Conservation (phyloP, 352 stramenopile species). For the Phytophthora megakarya region DNA sequence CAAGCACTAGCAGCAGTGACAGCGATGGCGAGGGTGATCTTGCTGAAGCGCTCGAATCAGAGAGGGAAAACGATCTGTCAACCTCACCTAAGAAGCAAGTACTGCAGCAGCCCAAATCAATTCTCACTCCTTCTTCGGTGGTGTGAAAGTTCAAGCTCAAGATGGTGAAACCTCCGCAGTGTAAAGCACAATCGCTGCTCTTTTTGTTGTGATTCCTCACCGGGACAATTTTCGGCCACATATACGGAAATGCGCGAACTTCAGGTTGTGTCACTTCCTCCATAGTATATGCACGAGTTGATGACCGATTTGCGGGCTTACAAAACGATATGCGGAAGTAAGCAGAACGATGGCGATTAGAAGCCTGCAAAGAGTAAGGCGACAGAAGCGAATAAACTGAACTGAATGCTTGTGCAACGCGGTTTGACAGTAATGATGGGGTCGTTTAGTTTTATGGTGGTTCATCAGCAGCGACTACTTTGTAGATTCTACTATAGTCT, state of each 20-base stretch:
- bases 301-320: slow-evolving; percentile 6
- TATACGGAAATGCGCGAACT: slow-evolving; percentile 27
- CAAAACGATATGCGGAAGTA: slow-evolving; percentile 22
- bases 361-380: slow-evolving; percentile 20
- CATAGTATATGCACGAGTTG: slow-evolving; percentile 30
- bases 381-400: slow-evolving; percentile 38
- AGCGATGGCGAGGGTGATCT: slow-evolving; percentile 30
- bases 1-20: slow-evolving; percentile 35
- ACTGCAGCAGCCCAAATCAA: slow-evolving; percentile 48
- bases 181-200: slow-evolving; percentile 17
- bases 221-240: slow-evolving; percentile 5
- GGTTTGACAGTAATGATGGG: too few species aligned
- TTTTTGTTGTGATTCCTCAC: slow-evolving; percentile 2
- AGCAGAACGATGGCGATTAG: slow-evolving; percentile 27
- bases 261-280: slow-evolving; percentile 15
- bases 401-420: slow-evolving; percentile 34
- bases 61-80: slow-evolving; percentile 31
- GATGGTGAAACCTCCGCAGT: slow-evolving; percentile 21
- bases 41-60: slow-evolving; percentile 17
- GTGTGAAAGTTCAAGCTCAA: slow-evolving; percentile 50
- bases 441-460: too few species aligned
- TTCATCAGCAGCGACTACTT: too few species aligned
- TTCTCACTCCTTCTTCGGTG: slow-evolving; percentile 59
- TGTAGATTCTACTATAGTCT: too few species aligned
- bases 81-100: slow-evolving; percentile 41